These are phyloP conservation scores for Medicago lupulina DNA, from an alignment of 306 rosid species.

Conservation along the genomic window DNA sequence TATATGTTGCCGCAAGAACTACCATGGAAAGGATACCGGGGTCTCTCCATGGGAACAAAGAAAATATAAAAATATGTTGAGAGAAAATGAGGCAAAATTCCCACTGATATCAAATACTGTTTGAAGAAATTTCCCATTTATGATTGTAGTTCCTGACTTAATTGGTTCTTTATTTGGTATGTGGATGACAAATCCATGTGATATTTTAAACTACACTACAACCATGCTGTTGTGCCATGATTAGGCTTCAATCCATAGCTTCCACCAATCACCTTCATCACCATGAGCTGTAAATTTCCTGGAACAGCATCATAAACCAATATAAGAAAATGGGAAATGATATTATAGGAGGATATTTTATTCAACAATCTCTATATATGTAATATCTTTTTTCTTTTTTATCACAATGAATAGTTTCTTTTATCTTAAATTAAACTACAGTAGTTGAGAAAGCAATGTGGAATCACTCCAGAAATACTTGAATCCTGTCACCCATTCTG, in stretches of 20 bases:
- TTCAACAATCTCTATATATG: neutral
- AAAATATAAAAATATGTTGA: neutral
- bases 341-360: neutral
- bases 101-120: constrained; percentile 5
- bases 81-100: neutral
- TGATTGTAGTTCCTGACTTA: neutral
- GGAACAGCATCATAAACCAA: constrained; percentile 30
- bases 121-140: constrained; percentile 7
- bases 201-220: constrained; percentile 14
- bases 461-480: constrained; percentile 81
- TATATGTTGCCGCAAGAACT: neutral
- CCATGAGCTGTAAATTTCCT: constrained; percentile 17
- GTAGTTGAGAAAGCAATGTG: constrained; percentile 21
- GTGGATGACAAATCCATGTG: constrained; percentile 15
- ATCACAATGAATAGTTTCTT: constrained; percentile 1
- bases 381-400: neutral
- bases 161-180: neutral
- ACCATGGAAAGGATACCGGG: neutral
- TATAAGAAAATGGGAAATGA: constrained; percentile 1
- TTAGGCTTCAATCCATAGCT: constrained; percentile 17
- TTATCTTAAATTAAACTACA: constrained; percentile 13
- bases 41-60: neutral
- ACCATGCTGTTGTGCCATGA: neutral
- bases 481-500: constrained; percentile 84
- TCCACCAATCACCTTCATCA: constrained; percentile 14